Conservation (phyloP, 352 stramenopile genomes). For the Halophytophthora batemanensis region DNA sequence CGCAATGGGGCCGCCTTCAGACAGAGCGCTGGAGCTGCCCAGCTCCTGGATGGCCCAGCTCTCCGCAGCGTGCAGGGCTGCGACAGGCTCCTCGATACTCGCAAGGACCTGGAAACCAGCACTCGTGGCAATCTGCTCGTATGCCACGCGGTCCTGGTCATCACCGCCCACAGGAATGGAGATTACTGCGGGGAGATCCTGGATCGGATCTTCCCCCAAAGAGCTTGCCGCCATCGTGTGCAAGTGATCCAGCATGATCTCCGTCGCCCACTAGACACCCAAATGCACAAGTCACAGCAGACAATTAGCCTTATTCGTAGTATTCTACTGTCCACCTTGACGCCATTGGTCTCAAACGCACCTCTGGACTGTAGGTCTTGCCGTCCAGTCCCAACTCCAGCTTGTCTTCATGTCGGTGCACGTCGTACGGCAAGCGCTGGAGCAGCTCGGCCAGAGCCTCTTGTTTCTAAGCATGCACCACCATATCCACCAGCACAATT, state of each 20-base stretch:
- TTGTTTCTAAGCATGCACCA: conserved; percentile 5
- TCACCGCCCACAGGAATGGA: conserved; percentile 36
- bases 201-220: conserved; percentile 36
- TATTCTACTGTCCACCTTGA: neutral
- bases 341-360: conserved; percentile 6
- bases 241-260: conserved; percentile 60
- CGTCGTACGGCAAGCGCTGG: conserved; percentile 38
- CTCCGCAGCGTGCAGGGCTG: conserved; percentile 54
- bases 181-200: conserved; percentile 50
- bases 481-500: neutral
- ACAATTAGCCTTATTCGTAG: neutral
- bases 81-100: conserved; percentile 59
- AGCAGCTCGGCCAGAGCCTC: conserved; percentile 28
- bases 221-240: conserved; percentile 39
- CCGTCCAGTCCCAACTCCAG: conserved; percentile 47
- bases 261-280: conserved; percentile 41
- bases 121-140: conserved; percentile 48
- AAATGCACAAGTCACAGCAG: neutral
- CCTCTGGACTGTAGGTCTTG: conserved; percentile 58
- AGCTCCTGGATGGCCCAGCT: conserved; percentile 32
- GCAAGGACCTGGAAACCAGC: conserved; percentile 60
- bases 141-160: conserved; percentile 27
- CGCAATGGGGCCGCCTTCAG: conserved; percentile 30
- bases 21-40: conserved; percentile 14
- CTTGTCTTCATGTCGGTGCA: conserved; percentile 18